Evolutionary conservation across 352 stramenopile genomes (phyloP).

Genomic region (Phytophthora sojae): DNA sequence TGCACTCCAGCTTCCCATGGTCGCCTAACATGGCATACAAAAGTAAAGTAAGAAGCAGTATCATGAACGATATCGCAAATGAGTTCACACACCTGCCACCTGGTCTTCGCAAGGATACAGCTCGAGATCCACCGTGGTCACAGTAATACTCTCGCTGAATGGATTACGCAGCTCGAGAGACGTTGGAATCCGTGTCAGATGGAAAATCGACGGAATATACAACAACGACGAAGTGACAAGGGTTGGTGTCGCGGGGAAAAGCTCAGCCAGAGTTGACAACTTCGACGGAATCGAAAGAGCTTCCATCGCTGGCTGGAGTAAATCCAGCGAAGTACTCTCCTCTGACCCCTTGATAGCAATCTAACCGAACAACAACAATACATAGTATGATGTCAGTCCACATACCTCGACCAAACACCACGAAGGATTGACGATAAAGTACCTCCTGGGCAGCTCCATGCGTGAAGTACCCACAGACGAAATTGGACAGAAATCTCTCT

Average conservation of each 20-base stretch:
- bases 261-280: slow-evolving; percentile 61
- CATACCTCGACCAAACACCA: neutral
- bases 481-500: slow-evolving; percentile 82
- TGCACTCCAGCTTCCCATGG: slow-evolving; percentile 59
- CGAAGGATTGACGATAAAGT: slow-evolving; percentile 6
- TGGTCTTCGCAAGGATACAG: slow-evolving; percentile 84
- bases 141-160: slow-evolving; percentile 82
- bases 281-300: slow-evolving; percentile 61
- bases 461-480: slow-evolving; percentile 85
- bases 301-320: slow-evolving; percentile 70
- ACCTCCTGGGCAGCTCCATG: slow-evolving; percentile 70
- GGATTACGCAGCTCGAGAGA: slow-evolving; percentile 81
- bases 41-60: neutral
- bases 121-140: slow-evolving; percentile 69
- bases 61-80: neutral
- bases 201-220: slow-evolving; percentile 78
- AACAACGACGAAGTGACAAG: slow-evolving; percentile 81
- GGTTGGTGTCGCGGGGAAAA: slow-evolving; percentile 76
- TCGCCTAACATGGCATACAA: slow-evolving; percentile 28
- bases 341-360: slow-evolving; percentile 71
- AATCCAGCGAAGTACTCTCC: slow-evolving; percentile 62
- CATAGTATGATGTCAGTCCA: slow-evolving; percentile 6
- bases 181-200: slow-evolving; percentile 74
- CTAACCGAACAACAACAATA: slow-evolving; percentile 33
- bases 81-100: slow-evolving; percentile 43